Evolutionary conservation across 1,284 basidiomycete genomes (phyloP).

Genomic region (Boletellus dicymbophilus): DNA sequence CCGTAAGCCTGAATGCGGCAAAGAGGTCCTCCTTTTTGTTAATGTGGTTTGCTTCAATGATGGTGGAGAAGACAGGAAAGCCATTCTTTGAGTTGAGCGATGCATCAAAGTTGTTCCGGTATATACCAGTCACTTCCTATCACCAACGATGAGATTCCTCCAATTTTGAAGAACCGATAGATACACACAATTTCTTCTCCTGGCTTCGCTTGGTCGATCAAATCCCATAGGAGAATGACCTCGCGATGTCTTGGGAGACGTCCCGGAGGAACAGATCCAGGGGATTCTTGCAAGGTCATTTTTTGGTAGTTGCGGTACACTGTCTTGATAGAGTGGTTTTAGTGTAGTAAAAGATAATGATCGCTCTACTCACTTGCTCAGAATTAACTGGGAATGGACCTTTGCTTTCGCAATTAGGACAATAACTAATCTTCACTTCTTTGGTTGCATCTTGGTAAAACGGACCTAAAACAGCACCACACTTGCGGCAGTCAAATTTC

Average conservation of each 20-base stretch:
- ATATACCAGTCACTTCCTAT: constrained; percentile 95
- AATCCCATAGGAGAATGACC: constrained; percentile 95
- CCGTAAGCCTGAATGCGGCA: constrained; percentile 93
- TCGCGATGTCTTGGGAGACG: constrained; percentile 96
- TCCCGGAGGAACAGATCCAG: constrained; percentile 97
- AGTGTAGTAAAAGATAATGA: background rate
- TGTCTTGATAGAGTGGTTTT: constrained; percentile 61
- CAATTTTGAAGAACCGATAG: background rate
- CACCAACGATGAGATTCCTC: constrained; percentile 14
- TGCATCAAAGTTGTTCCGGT: constrained; percentile 99
- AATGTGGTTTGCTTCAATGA: constrained; percentile 97
- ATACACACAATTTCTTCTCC: constrained; percentile 92
- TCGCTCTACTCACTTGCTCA: constrained; percentile 66
- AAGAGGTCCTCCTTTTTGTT: constrained; percentile 97
- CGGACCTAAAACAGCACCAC: constrained; percentile 89
- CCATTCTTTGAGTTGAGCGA: constrained; percentile 98
- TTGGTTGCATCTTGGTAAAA: constrained; percentile 97
- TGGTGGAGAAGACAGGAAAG: constrained; percentile 98
- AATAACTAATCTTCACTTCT: constrained; percentile 95
- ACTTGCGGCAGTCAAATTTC: constrained; percentile 97
- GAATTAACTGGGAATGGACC: constrained; percentile 98
- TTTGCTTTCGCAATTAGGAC: constrained; percentile 90
- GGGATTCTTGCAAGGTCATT: constrained; percentile 98
- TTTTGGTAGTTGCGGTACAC: constrained; percentile 99
- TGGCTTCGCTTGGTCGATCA: constrained; percentile 97